Evolutionary conservation across 1,284 basidiomycete genomes (phyloP), one percentile per base, ranked within the genome.

Genomic region (Cutaneotrichosporon arboriforme): DNA sequence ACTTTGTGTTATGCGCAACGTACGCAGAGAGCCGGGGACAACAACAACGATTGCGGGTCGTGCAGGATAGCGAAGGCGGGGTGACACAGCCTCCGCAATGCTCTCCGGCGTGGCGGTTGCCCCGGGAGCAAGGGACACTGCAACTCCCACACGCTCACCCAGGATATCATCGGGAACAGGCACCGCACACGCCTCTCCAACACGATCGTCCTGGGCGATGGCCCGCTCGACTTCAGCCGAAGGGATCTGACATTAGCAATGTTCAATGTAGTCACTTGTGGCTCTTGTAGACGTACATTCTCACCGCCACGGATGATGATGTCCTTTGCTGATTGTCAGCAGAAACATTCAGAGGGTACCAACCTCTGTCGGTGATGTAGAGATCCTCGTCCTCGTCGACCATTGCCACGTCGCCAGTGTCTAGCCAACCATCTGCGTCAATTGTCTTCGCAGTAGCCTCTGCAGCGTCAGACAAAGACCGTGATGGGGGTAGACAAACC

Each of bases 271-370:
- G n/a, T n/a, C n/a, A n/a, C n/a, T n/a, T n/a, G 4, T 13, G 10
- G 20, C 7, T 65, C 13, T n/a, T n/a, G n/a, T 57, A 45, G 41
- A 70, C 54, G 64, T 67, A 47, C 46, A 68, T 73, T 73, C 55
- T 73, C 72, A 2, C 72, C 72, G 17, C 72, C 72, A 4, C 72
- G 68, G 37, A 73, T 71, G 45, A 73, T 73, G 42, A 73, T 64
- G 55, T 73, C 72, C 53, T 60, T 60, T 3, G 52, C 54, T 31
- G 26, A 31, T 7, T 7, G 26, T 31, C 10, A 31, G 26, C 7
- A 31, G 7, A 7, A 10, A 10, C 26, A 10, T 5, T 10, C 10
- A 10, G 10, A 31, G 10, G 26, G 5, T 10, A 31, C 26, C 10
- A 5, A 52, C 51, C 34, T 14, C 71, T 51, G 52, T 73, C 71